Evolutionary conservation across 1,284 basidiomycete genomes (phyloP), one percentile per base, ranked within the genome.

Genomic region (Pseudozyma sp.): DNA sequence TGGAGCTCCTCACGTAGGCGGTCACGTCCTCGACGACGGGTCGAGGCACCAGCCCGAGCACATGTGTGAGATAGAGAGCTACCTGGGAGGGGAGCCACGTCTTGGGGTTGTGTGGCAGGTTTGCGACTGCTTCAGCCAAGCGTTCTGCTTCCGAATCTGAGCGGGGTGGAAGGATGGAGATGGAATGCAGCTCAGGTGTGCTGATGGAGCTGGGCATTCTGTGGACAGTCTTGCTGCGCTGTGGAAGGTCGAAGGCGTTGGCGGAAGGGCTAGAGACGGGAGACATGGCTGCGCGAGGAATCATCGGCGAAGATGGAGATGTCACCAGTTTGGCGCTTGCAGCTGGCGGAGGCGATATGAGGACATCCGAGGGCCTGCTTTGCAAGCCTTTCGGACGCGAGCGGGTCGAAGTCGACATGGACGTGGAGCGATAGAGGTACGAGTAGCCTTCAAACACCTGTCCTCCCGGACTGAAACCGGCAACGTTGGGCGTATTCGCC

Each of bases 11-110:
- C 45, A 81, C 80, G 56, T 76, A 81, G 54, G 73, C 69, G 47
- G 79, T 78, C 46, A 81, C 75, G 55, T 80, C 78, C 39, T 78
- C 72, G 43, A 81, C 69, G 29, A 81, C 69, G 7, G 77, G 80
- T 5, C 64, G 71, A 49, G 80, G 80, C 3, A 76, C 71, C 17
- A 80, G 70, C n/a, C 67, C 69, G 49, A 81, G 77, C 34, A 81
- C 77, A 46, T 77, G 73, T 13, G 77, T 62, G 54, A 81, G 80
- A 54, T 81, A 81, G 46, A 81, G 54, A 24, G 75, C 75, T 5
- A 81, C 80, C 43, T 81, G 79, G 11, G 79, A 76, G 5, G 80
- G 79, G 3, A 66, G 57, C 80, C 80, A 81, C 11, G 42, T 40
- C n/a, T 79, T 77, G 42, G 80, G 80, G 33, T 81, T 75, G 54